Evolutionary conservation across 1,284 basidiomycete genomes (phyloP), one percentile per base, ranked within the genome.

Genomic region (Pulchroboletus neoregius): DNA sequence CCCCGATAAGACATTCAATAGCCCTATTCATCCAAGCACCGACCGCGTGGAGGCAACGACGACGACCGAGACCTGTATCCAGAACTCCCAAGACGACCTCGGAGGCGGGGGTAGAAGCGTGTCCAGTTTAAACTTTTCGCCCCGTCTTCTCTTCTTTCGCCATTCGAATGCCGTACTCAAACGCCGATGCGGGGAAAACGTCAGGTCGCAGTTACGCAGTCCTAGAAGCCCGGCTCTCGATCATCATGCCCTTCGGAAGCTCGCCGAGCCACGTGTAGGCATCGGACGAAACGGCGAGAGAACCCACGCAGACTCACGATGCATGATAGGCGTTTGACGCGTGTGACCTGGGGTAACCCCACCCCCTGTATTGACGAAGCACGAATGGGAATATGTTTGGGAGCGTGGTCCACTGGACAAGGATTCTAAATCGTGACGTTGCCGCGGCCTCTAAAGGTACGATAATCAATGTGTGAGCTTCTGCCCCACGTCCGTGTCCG

Each of bases 111-210:
- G 5, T 10, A 15, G 46, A 51, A 46, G 16, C 22, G 2, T 26
- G 16, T 12, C 18, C 15, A 51, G 23, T 48, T 49, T 52, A 36
- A 36, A 26, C 32, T 47, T 47, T 50, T 51, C 30, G 26, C 49
- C 12, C 20, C 24, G 15, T 22, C 18, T 26, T 15, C 22, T 24
- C 31, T 48, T 45, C 42, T 48, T 46, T 34, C 27, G 27, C 13
- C 12, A 20, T n/a, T 13, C 22, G 50, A 16, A 28, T 48, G 44
- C 52, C 48, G 50, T 49, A n/a, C n/a, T 46, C 27, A 30, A 50
- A 31, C 22, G 27, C 27, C 27, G 5, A 18, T 30, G 30, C 30
- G 11, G 23, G 18, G 33, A 20, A 49, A 24, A 5, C 8, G 37
- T 22, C 22, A n/a, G 16, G 18, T 42, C 23, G 48, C 24, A 20